Evolutionary conservation across 371 early-diverging fungal genomes (phyloP), one percentile per base, ranked within the genome.

Genomic region (Modicella reniformis): DNA sequence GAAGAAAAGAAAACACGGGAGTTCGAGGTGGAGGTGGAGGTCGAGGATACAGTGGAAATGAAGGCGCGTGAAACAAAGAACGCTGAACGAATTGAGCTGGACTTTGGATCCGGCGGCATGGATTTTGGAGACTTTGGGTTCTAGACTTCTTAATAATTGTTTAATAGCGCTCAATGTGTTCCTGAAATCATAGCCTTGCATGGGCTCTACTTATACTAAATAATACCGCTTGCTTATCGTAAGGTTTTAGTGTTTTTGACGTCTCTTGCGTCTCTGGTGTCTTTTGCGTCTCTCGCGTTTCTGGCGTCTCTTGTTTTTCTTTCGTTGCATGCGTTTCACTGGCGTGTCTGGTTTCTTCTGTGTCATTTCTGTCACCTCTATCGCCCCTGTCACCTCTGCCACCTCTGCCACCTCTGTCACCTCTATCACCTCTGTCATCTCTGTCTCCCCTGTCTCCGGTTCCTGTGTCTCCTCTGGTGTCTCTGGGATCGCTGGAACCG

Each of bases 51-150:
- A 9, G 67, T 55, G 30, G 61, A 51, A 6, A 75, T 70, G 48
- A 51, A 32, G 52, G 59, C 40, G 15, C 67, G 76, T 0, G 76
- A 75, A 25, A 60, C 62, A 25, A 70, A 62, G 48, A 70, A 75
- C 29, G 62, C 76, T 0, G 67, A 75, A 37, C 26, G 76, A 17
- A 75, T 75, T 28, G 76, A 70, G 26, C 44, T 75, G 28, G 71
- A 75, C 33, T 56, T 75, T 13, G 76, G 71, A 2, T 30, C 55
- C 0, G 44, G 66, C n/a, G 58, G 59, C n/a, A 40, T 70, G 58
- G 56, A 53, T 33, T 33, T 75, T 34, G 67, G 69, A 0, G 70
- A 75, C 47, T 75, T 75, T 53, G 71, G 64, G 17, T 28, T 72
- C 10, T 72, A 34, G 41, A 54, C 32, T 17, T 10, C 44, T 15